These are phyloP conservation scores for Rhododendron henanense DNA, from an alignment of 148 eudicot genomes.

Conservation along the genomic window DNA sequence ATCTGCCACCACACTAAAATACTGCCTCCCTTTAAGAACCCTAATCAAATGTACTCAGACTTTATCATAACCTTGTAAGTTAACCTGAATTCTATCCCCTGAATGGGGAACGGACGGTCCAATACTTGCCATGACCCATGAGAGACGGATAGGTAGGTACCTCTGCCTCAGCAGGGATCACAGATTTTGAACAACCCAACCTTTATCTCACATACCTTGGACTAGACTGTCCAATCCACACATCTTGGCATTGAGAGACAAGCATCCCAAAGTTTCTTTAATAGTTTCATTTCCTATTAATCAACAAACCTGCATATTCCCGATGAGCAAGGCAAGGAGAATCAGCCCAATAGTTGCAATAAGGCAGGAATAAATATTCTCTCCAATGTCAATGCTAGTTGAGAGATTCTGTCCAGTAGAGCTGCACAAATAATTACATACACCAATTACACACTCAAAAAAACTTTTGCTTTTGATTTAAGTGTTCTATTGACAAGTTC, in stretches of 20 bases:
- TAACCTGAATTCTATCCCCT: neutral
- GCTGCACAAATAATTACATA: slow-evolving; percentile 30
- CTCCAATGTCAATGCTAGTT: slow-evolving; percentile 70
- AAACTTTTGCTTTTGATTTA: neutral
- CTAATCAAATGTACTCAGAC: neutral
- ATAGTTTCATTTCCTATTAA: neutral
- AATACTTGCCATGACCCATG: neutral
- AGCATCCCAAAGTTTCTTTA: neutral
- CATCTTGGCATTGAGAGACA: neutral
- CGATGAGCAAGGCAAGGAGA: slow-evolving; percentile 74
- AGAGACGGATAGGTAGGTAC: neutral
- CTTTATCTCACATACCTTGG: neutral
- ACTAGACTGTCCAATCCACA: neutral
- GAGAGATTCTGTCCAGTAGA: slow-evolving; percentile 62
- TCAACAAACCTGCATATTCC: slow-evolving; percentile 78
- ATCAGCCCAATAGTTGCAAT: slow-evolving; percentile 65
- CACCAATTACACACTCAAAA: neutral
- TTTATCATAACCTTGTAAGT: neutral
- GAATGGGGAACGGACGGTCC: neutral
- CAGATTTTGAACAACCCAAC: neutral
- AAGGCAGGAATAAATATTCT: slow-evolving; percentile 55
- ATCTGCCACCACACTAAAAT: neutral
- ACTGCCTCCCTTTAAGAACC: neutral
- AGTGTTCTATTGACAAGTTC: neutral
- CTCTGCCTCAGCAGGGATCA: neutral